Evolutionary conservation across 768 basidiomycete species (phyloP), one percentile per base, ranked within the genome.

Genomic region (Mycena capillaripes): DNA sequence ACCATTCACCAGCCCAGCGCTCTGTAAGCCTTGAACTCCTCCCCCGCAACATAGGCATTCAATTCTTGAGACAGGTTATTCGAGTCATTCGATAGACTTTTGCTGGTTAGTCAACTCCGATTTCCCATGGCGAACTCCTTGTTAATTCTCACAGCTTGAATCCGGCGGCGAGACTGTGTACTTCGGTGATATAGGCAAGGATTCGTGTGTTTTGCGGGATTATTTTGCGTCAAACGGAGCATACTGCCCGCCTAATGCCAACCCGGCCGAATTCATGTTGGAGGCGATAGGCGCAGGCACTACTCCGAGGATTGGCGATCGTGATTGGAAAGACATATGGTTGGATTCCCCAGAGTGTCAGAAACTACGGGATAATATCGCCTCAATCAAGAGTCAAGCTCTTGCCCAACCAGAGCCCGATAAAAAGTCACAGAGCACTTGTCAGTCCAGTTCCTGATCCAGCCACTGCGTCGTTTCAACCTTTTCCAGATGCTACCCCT

Each of bases 271-370:
- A 80, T 94, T 89, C 76, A 92, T 93, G 91, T 86, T 96, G 4
- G 92, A 94, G 66, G 94, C 92, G n/a, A 96, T 96, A 70, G 95
- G 96, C 71, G 94, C 95, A 66, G 95, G 95, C 59, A 87, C 93
- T 53, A 86, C 91, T 14, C 88, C 92, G 0, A 87, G 90, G 57
- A 86, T 95, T 42, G 93, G 93, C 1, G 87, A 92, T 66, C 89
- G 90, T 36, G 96, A 97, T 77, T 97, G 96, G 96, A 91, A 91
- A 66, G 90, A 95, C 72, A 85, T 95, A 58, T 97, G 96, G 96
- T 81, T 89, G 21, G 89, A 93, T 42, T 95, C 93, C 6, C 84
- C 89, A 0, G 93, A 97, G 81, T 87, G 76, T 65, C 69, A 80
- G 53, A 75, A 73, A 29, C 84, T 86, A 34, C 82, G 79, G 27